Percentiles rank a stretch among this genome's conserved stretches.
These are phyloP conservation scores for Acorus calamus DNA, from an alignment of 106 monocot genomes.

Conservation along the genomic window DNA sequence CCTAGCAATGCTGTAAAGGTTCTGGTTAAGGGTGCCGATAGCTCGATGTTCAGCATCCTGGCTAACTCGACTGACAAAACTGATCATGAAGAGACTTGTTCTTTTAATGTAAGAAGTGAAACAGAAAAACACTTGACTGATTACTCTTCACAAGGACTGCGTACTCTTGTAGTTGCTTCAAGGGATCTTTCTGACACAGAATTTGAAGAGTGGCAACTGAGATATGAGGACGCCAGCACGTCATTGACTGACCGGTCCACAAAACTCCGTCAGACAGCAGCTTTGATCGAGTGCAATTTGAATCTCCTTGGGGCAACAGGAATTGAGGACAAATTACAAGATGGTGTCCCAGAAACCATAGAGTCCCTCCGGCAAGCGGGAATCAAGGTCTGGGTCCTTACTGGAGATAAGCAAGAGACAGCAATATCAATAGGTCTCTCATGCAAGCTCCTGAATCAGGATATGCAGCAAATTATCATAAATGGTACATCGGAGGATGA, in stretches of 20 bases:
- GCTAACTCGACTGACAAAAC: slow-evolving; percentile 4
- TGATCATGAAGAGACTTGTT: slow-evolving; percentile 10
- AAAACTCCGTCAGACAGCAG: slow-evolving; percentile 80
- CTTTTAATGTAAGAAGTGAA: slow-evolving; percentile 28
- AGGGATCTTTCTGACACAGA: slow-evolving; percentile 62
- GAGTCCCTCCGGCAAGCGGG: slow-evolving; percentile 94
- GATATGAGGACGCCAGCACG: slow-evolving; percentile 92
- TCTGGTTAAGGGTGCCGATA: slow-evolving; percentile 94
- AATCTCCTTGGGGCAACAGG: slow-evolving; percentile 89
- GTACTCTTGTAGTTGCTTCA: slow-evolving; percentile 77
- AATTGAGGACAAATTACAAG: slow-evolving; percentile 96
- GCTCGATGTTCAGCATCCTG: slow-evolving; percentile 71
- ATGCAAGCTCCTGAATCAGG: slow-evolving; percentile 59
- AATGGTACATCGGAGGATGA: slow-evolving; percentile 89
- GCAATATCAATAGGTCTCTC: slow-evolving; percentile 96
- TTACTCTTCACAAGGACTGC: slow-evolving; percentile 74
- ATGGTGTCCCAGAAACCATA: slow-evolving; percentile 96
- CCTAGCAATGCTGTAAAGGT: slow-evolving; percentile 77
- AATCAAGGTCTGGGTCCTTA: slow-evolving; percentile 97
- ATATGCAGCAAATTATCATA: slow-evolving; percentile 75
- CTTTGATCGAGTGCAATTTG: slow-evolving; percentile 67
- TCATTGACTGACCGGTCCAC: slow-evolving; percentile 64
- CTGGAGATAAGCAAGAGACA: slow-evolving; percentile 98
- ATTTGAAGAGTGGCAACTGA: slow-evolving; percentile 73
- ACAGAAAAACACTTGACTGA: slow-evolving; percentile 60